These are phyloP conservation scores for Talaromyces rugulosus DNA, from an alignment of 2,329 filamentous ascomycete species.

Conservation along the genomic window DNA sequence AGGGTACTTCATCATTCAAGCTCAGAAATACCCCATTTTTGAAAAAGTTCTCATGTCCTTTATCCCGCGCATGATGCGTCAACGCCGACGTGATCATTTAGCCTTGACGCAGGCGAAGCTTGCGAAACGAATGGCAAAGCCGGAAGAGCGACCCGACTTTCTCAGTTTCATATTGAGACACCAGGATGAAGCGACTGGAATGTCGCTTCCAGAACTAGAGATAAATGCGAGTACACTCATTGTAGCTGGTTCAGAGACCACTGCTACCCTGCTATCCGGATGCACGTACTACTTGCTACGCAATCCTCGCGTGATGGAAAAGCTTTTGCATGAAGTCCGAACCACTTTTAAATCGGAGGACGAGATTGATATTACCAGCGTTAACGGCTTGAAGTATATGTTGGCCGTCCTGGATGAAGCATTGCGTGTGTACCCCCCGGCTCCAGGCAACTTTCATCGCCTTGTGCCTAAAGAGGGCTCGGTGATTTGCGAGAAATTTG, in stretches of 20 bases:
- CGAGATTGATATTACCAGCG: neutral
- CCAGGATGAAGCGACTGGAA: neutral
- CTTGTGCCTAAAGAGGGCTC: neutral
- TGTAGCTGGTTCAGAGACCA: slow-evolving; percentile 1
- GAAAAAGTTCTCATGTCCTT: neutral
- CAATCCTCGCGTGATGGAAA: neutral
- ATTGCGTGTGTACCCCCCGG: neutral
- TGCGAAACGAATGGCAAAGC: neutral
- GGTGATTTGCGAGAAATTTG: neutral
- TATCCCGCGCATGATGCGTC: neutral
- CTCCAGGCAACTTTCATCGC: neutral
- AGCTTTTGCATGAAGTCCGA: neutral
- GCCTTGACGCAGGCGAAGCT: neutral
- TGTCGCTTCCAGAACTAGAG: slow-evolving; percentile 1
- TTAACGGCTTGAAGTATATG: neutral
- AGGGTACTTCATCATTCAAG: neutral
- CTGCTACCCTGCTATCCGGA: neutral
- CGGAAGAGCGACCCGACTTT: slow-evolving; percentile 4
- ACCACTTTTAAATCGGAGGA: neutral
- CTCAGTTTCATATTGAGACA: slow-evolving; percentile 2
- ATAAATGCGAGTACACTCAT: neutral
- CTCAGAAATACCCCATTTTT: neutral
- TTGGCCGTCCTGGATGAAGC: neutral
- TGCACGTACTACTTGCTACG: neutral
- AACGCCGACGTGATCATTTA: neutral